These are phyloP conservation scores for Annulohypoxylon stygium DNA, from an alignment of 495 filamentous ascomycete species.

Conservation along the genomic window DNA sequence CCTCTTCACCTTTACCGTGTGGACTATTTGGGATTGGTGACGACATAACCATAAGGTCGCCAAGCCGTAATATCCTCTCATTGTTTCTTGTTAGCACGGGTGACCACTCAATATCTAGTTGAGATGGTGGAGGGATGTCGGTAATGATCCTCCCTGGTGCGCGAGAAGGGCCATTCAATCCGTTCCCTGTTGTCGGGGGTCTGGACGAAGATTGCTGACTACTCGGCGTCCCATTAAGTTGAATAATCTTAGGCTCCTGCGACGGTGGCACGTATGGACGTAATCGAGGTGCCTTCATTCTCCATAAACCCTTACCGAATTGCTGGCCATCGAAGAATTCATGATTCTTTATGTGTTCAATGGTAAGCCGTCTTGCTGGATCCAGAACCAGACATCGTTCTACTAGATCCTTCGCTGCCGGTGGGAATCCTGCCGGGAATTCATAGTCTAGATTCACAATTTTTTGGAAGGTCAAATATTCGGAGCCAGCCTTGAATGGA, in stretches of 20 bases:
- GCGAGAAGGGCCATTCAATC: slow-evolving; percentile 54
- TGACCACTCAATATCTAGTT: slow-evolving; percentile 99
- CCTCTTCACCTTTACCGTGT: slow-evolving; percentile 69
- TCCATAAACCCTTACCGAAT: slow-evolving; percentile 91
- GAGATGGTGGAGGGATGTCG: slow-evolving; percentile 93
- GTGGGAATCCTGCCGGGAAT: slow-evolving; percentile 91
- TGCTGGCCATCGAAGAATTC: slow-evolving; percentile 93
- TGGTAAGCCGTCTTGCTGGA: slow-evolving; percentile 85
- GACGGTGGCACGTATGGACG: slow-evolving; percentile 86
- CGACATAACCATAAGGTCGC: slow-evolving; percentile 85
- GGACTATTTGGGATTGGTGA: slow-evolving; percentile 79
- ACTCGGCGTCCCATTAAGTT: slow-evolving; percentile 74
- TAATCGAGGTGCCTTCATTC: slow-evolving; percentile 87
- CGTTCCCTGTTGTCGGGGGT: slow-evolving; percentile 49
- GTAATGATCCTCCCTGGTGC: slow-evolving; percentile 86
- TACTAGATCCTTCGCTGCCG: slow-evolving; percentile 89
- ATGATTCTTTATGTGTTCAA: slow-evolving; percentile 97
- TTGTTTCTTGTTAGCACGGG: slow-evolving; percentile 91
- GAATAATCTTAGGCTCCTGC: slow-evolving; percentile 80
- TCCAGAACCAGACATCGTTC: slow-evolving; percentile 93
- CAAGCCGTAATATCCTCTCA: slow-evolving; percentile 94
- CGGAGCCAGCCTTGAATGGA: slow-evolving; percentile 97
- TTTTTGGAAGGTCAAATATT: slow-evolving; percentile 98
- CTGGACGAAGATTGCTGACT: slow-evolving; percentile 65
- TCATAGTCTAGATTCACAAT: slow-evolving; percentile 95